Evolutionary conservation across 179 eudicot species (phyloP).

Genomic region (Heliamphora pulchella): DNA sequence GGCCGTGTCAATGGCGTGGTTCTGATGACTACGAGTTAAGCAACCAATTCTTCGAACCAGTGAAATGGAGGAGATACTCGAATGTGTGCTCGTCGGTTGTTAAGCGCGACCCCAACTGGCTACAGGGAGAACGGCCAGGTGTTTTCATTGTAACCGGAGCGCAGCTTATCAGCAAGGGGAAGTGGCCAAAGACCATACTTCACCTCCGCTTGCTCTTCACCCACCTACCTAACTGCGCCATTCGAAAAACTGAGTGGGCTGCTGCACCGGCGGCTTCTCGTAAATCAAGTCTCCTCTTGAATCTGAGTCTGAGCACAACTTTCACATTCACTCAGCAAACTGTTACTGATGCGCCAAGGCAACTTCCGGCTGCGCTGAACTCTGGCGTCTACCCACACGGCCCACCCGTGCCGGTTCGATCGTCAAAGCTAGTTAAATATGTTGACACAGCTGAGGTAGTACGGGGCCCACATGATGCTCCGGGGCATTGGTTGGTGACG

Average conservation of each 20-base stretch:
- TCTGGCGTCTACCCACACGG: slow-evolving; percentile 89
- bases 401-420: slow-evolving; percentile 73
- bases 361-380: slow-evolving; percentile 58
- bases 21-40: slow-evolving; percentile 56
- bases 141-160: slow-evolving; percentile 83
- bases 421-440: slow-evolving; percentile 59
- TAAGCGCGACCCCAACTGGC: slow-evolving; percentile 69
- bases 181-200: slow-evolving; percentile 74
- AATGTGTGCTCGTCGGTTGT: slow-evolving; percentile 66
- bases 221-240: slow-evolving; percentile 62
- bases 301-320: slow-evolving; percentile 71
- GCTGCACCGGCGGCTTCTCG: slow-evolving; percentile 57
- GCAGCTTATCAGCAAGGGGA: slow-evolving; percentile 72
- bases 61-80: slow-evolving; percentile 69
- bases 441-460: slow-evolving; percentile 65
- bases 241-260: slow-evolving; percentile 74
- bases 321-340: slow-evolving; percentile 60
- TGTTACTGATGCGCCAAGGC: slow-evolving; percentile 41
- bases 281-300: slow-evolving; percentile 61
- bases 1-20: slow-evolving; percentile 68
- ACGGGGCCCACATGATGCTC: slow-evolving; percentile 81
- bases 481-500: slow-evolving; percentile 92
- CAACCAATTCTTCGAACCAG: slow-evolving; percentile 63
- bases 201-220: slow-evolving; percentile 74
- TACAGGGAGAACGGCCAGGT: slow-evolving; percentile 36